These are phyloP conservation scores for sunflower (Helianthus annuus) DNA, from an alignment of 129 eudicot genomes.

Conservation along the genomic window DNA sequence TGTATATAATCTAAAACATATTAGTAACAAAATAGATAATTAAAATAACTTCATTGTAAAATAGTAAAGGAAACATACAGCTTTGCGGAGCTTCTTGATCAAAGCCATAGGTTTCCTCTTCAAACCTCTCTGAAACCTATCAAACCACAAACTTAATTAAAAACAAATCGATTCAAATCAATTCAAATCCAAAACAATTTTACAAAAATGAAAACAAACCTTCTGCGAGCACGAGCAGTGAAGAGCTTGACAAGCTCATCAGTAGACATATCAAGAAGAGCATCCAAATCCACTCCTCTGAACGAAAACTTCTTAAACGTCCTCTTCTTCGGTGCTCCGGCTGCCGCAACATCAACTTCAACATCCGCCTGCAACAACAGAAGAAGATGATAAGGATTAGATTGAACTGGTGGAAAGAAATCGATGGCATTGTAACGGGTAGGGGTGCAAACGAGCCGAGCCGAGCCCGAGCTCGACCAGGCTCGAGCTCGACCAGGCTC, in stretches of 20 bases:
- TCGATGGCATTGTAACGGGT: no score
- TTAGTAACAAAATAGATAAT: no score
- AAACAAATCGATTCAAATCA: neutral
- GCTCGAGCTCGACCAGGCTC: no score
- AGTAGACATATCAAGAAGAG: constrained; percentile 84
- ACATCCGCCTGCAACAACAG: constrained; percentile 64
- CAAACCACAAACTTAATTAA: neutral
- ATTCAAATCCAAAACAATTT: neutral
- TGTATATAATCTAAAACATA: no score
- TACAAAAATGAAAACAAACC: constrained; percentile 26
- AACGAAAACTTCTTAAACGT: constrained; percentile 90
- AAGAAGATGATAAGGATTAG: no score
- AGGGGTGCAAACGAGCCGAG: no score
- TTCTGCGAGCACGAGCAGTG: constrained; percentile 60
- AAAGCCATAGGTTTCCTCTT: constrained; percentile 96
- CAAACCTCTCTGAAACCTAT: constrained; percentile 81
- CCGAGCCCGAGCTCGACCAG: no score
- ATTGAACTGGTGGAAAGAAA: no score
- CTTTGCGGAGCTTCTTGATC: constrained; percentile 92
- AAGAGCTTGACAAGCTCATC: constrained; percentile 86
- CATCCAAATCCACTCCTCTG: constrained; percentile 84
- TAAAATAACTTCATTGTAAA: neutral
- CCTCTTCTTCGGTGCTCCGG: constrained; percentile 82
- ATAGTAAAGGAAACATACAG: constrained; percentile 36
- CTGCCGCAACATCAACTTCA: constrained; percentile 56